A percentile compares a stretch with the other conserved stretches of the same genome.
Evolutionary conservation across 2,329 filamentous ascomycete species (phyloP).

Genomic region (Bipolaris oryzae): DNA sequence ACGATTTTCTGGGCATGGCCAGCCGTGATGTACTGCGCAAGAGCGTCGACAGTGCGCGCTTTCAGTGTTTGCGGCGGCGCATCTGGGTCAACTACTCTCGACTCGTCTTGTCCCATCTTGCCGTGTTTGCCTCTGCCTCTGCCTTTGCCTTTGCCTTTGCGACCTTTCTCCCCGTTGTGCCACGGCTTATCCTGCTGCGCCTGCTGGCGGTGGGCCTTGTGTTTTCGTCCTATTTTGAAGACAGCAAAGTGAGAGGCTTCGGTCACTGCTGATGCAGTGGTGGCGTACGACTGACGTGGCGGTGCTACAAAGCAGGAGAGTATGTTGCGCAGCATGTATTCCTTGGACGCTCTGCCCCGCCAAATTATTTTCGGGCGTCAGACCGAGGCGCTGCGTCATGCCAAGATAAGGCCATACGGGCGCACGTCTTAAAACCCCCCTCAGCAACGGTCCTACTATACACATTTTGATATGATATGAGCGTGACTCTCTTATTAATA

Average conservation of each 20-base stretch:
- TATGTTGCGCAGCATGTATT: not conserved
- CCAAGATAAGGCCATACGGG: not conserved
- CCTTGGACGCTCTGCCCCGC: slow-evolving; percentile 1
- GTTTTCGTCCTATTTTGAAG: slow-evolving; percentile 59
- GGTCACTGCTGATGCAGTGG: not conserved
- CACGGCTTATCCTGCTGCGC: slow-evolving; percentile 42
- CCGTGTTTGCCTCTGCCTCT: slow-evolving; percentile 34
- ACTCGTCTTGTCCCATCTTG: slow-evolving; percentile 89
- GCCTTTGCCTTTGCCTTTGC: slow-evolving; percentile 32
- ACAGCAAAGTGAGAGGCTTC: not conserved
- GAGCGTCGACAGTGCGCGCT: slow-evolving; percentile 70
- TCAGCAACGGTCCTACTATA: no score
- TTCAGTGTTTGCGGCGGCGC: slow-evolving; percentile 69
- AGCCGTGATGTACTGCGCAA: slow-evolving; percentile 81
- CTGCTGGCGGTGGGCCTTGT: slow-evolving; percentile 52
- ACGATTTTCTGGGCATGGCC: slow-evolving; percentile 74
- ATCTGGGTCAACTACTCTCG: slow-evolving; percentile 70
- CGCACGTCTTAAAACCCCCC: no score
- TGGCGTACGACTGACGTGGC: slow-evolving; percentile 4
- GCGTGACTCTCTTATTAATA: no score
- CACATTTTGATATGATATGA: no score
- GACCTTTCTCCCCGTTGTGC: slow-evolving; percentile 37
- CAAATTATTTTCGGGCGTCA: slow-evolving; percentile 14
- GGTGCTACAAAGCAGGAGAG: not conserved
- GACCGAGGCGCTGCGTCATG: slow-evolving; percentile 14